phyloP scores from a whole-genome alignment of 2,329 filamentous ascomycete genomes.

The Botryosphaeria dothidea region DNA sequence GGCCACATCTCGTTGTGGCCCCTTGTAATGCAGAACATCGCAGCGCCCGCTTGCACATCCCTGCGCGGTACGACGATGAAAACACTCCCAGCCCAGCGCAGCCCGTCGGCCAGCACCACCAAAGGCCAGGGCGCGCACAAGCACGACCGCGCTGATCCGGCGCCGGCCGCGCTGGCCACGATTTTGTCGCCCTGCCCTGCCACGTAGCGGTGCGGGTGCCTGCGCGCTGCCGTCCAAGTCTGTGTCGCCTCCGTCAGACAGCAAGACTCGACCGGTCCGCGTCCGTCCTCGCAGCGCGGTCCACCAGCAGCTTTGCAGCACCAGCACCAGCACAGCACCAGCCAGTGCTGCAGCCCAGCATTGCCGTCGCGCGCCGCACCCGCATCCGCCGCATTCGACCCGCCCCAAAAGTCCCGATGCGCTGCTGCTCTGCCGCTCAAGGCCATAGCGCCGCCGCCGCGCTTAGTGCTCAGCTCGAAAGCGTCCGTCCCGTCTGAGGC shows the following conservation, averaged over 20 bases:
- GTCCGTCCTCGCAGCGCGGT: background rate
- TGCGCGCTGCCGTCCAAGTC: background rate
- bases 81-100: conserved; percentile 2
- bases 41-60: conserved; percentile 2
- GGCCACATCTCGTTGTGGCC: conserved; percentile 6
- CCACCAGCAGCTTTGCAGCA: background rate
- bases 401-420: background rate
- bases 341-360: background rate
- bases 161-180: background rate
- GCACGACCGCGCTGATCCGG: conserved; percentile 16
- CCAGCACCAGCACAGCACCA: background rate
- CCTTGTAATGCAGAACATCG: conserved; percentile 10
- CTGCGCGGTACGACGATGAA: conserved; percentile 12
- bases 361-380: conserved; percentile 8
- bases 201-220: conserved; percentile 9
- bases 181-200: background rate
- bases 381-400: background rate
- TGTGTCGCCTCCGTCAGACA: conserved; percentile 2
- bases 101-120: background rate
- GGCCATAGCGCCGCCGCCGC: conserved; percentile 12
- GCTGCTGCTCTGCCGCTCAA: conserved; percentile 11
- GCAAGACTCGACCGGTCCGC: background rate
- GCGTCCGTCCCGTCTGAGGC: conserved; percentile 7
- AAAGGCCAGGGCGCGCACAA: background rate
- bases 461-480: conserved; percentile 16